A percentile compares a stretch with the other conserved stretches of the same genome.
Conservation (phyloP, 192 early-diverging fungal species). For the Coemansia sp. region DNA sequence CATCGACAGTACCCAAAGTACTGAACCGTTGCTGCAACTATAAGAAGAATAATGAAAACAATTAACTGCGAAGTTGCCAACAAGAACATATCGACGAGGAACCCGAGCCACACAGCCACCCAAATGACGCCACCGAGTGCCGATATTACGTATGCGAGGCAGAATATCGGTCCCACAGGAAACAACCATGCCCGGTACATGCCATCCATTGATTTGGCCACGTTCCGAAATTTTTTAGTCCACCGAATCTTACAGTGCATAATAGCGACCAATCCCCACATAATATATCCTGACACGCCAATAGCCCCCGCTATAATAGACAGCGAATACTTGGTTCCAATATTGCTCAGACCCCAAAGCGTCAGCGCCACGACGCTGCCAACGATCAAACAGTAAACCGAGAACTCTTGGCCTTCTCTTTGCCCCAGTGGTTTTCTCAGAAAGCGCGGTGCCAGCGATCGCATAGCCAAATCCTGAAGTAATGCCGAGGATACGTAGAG, state of each 20-base stretch:
- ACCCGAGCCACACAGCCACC: slow-evolving; percentile 13
- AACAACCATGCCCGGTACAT: slow-evolving; percentile 19
- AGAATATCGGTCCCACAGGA: slow-evolving; percentile 21
- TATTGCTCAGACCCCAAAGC: slow-evolving; percentile 23
- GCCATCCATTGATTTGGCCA: not conserved
- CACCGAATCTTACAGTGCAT: slow-evolving; percentile 37
- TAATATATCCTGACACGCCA: slow-evolving; percentile 23
- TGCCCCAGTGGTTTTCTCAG: slow-evolving; percentile 3
- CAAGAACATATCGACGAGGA: slow-evolving; percentile 25
- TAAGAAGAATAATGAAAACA: slow-evolving; percentile 15
- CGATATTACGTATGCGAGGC: slow-evolving; percentile 7
- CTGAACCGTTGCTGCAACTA: slow-evolving; percentile 19
- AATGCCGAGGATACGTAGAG: slow-evolving; percentile 21
- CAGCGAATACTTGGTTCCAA: slow-evolving; percentile 9
- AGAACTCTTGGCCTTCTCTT: slow-evolving; percentile 5
- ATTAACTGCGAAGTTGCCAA: slow-evolving; percentile 18
- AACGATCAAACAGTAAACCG: slow-evolving; percentile 16
- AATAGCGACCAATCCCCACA: slow-evolving; percentile 24
- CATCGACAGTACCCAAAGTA: slow-evolving; percentile 26
- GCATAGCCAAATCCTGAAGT: slow-evolving; percentile 24
- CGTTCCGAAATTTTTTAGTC: slow-evolving; percentile 15
- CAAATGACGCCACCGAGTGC: slow-evolving; percentile 15
- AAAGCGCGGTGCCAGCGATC: slow-evolving; percentile 17
- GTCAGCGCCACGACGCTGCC: slow-evolving; percentile 15
- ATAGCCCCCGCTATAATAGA: slow-evolving; percentile 20